Evolutionary conservation across 2,329 filamentous ascomycete species (phyloP).

Genomic region (Calonectria pauciramosa): DNA sequence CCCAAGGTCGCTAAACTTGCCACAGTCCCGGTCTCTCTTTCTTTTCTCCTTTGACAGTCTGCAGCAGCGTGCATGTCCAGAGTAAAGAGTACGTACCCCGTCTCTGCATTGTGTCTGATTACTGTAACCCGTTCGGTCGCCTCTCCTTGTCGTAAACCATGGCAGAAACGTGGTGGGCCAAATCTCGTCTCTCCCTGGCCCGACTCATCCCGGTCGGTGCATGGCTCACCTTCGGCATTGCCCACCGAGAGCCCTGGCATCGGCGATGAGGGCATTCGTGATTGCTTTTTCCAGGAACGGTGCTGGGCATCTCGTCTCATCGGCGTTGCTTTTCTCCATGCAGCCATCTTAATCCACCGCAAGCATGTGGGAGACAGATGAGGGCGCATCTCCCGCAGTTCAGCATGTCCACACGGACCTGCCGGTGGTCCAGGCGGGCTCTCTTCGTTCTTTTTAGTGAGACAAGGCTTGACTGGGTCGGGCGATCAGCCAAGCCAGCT

Average conservation of each 20-base stretch:
- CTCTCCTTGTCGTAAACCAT: slow-evolving; percentile 1
- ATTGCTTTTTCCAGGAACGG: slow-evolving; percentile 15
- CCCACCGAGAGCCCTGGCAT: not conserved
- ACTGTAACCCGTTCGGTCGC: slow-evolving; percentile 10
- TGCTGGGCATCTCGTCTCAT: slow-evolving; percentile 8
- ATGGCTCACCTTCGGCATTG: slow-evolving; percentile 15
- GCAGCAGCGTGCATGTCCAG: not conserved
- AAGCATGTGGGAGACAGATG: slow-evolving; percentile 31
- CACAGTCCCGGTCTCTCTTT: slow-evolving; percentile 15
- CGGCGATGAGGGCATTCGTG: not conserved
- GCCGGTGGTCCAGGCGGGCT: slow-evolving; percentile 38
- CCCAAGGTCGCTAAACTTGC: slow-evolving; percentile 19
- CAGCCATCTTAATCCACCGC: slow-evolving; percentile 36
- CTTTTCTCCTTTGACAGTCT: not conserved
- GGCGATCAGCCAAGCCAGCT: slow-evolving; percentile 42
- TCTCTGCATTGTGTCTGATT: slow-evolving; percentile 4
- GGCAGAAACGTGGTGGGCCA: slow-evolving; percentile 15
- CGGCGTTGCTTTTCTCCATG: slow-evolving; percentile 38
- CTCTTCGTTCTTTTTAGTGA: slow-evolving; percentile 27
- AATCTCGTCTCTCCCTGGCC: slow-evolving; percentile 5
- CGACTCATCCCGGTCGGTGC: slow-evolving; percentile 12
- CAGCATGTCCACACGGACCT: slow-evolving; percentile 41
- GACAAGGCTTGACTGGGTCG: slow-evolving; percentile 42
- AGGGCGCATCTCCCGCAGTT: slow-evolving; percentile 40
- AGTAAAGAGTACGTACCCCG: not conserved